These are phyloP conservation scores for Hondaea fermentalgiana DNA, from an alignment of 108 stramenopile species.

Conservation along the genomic window DNA sequence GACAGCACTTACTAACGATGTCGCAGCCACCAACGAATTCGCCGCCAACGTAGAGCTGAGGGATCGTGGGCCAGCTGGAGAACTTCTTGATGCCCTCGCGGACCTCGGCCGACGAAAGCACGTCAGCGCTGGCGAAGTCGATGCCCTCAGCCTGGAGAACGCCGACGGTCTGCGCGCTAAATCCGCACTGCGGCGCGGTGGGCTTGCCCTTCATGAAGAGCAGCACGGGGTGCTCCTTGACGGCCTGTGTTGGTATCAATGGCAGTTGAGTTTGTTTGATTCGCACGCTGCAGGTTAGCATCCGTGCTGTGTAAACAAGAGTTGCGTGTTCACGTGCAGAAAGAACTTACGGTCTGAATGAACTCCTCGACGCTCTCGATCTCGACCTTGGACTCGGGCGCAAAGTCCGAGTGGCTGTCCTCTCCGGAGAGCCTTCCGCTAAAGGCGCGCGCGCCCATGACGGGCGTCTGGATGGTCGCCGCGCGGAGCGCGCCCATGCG, in stretches of 20 bases:
- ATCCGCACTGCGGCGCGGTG: constrained; percentile 87
- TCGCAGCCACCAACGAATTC: constrained; percentile 97
- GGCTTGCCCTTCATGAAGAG: constrained; percentile 99
- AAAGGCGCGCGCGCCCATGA: background rate
- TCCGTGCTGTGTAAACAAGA: background rate
- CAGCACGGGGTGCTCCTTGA: constrained; percentile 56
- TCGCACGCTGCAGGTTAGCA: constrained; percentile 1
- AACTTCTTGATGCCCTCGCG: constrained; percentile 89
- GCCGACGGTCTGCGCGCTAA: constrained; percentile 75
- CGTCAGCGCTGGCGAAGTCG: constrained; percentile 89
- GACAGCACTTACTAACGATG: constrained; percentile 59
- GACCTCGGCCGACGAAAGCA: constrained; percentile 85
- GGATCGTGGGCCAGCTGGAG: constrained; percentile 92
- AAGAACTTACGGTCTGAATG: background rate
- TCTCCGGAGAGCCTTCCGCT: background rate
- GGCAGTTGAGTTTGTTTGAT: no score
- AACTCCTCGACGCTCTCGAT: constrained; percentile 25
- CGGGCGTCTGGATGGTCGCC: background rate
- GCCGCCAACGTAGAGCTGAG: constrained; percentile 90
- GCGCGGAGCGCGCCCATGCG: no score
- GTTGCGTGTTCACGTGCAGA: no score
- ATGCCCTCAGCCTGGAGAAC: constrained; percentile 74
- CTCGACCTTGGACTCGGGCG: constrained; percentile 45
- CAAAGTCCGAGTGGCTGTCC: constrained; percentile 55
- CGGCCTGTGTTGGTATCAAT: background rate